phyloP scores from a whole-genome alignment of 202 grass and related monocot species.

The Setaria viridis region DNA sequence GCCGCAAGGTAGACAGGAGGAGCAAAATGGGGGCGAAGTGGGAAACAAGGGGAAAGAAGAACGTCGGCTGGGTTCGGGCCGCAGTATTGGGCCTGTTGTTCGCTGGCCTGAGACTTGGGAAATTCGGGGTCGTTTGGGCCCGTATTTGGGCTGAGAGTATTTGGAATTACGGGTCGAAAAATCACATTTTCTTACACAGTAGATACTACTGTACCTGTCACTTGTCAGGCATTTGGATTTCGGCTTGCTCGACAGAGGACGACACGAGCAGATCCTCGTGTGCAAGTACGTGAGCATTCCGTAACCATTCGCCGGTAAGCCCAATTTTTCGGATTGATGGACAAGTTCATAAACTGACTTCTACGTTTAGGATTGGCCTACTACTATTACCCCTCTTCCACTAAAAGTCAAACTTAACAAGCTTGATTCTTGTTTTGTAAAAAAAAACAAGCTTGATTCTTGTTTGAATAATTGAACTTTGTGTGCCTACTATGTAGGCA shows the following conservation, averaged over 20 bases:
- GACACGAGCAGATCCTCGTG: background rate
- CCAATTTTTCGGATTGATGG: background rate
- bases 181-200: too few species aligned
- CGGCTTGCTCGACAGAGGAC: conserved; percentile 10
- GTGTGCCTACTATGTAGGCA: too few species aligned
- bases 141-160: too few species aligned
- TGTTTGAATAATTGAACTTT: too few species aligned
- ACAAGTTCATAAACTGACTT: background rate
- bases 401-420: background rate
- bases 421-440: background rate
- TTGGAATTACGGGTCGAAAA: too few species aligned
- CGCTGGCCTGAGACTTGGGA: background rate
- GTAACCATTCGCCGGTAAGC: background rate
- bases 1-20: background rate
- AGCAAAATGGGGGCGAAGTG: background rate
- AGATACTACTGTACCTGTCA: too few species aligned
- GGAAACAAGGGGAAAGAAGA: background rate
- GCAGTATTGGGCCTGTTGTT: background rate
- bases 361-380: background rate
- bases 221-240: background rate
- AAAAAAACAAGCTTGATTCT: too few species aligned
- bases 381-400: too few species aligned
- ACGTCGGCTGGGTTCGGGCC: background rate
- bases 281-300: background rate
- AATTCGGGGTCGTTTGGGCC: background rate